Evolutionary conservation across 805 yeast species (phyloP), one percentile per base, ranked within the genome.

Genomic region (Nakazawaea ishiwadae): DNA sequence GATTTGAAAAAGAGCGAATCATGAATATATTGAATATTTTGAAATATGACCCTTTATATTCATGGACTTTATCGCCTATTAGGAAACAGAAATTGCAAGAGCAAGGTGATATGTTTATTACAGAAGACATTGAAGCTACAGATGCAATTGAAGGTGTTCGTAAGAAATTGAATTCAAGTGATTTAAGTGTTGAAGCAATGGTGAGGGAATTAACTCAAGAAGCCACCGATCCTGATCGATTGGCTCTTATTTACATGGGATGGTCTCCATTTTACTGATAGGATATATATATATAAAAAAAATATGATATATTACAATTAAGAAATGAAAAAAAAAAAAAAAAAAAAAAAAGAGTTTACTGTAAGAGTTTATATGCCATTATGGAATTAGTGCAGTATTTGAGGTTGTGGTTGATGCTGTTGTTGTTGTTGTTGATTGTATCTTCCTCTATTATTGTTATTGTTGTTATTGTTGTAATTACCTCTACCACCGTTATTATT

Each of bases 41-140:
- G 48, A 71, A 82, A 51, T 88, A 93, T 73, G 99, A 93, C 68
- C 97, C 99, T 0, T 69, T 93, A 42, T 90, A 91, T 54, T 75
- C 87, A 1, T 93, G 99, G 98, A 78, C 85, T 0, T 67, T 89
- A 35, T 85, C 96, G 0, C 95, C 95, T 1, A 60, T 87, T 14
- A 59, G 83, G 41, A 73, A 69, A 52, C 71, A 71, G 48, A 73
- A 68, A 11, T 33, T 37, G 47, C 84, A 79, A 50, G 73, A 66
- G 23, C 35, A 39, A 36, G 39, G 54, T n/a, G 46, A 42, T 24
- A 37, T 36, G 37, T 14, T 20, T n/a, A 29, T 10, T 9, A 20
- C 33, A 11, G 37, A 44, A 35, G 60, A 60, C 35, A 68, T 60
- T 21, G 75, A 71, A 43, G 81, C 76, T 1, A 71, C 80, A 14